Evolutionary conservation across 768 basidiomycete species (phyloP).

Genomic region (Leccinum boreale): DNA sequence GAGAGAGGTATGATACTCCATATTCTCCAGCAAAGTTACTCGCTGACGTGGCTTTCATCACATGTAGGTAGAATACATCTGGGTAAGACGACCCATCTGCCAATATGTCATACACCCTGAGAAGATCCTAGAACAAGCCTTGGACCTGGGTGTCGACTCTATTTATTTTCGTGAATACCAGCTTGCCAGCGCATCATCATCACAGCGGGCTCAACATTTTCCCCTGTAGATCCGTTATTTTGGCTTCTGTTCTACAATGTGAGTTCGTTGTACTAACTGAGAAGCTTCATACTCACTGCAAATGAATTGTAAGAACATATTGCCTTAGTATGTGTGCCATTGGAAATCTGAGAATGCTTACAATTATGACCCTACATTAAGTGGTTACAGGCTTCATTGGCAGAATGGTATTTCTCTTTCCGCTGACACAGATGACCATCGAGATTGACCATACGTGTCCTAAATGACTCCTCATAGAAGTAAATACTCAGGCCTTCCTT

Average conservation of each 20-base stretch:
- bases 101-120: not conserved
- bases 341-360: not conserved
- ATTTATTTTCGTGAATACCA: not conserved
- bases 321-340: not conserved
- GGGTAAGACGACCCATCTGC: not conserved
- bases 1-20: not conserved
- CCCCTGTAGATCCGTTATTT: not conserved
- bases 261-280: not conserved
- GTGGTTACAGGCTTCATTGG: not conserved
- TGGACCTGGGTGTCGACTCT: not conserved
- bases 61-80: slow-evolving; percentile 3
- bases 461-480: too few relatives aligned
- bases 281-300: not conserved
- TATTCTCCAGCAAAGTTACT: not conserved
- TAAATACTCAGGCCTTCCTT: too few relatives aligned
- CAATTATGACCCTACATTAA: not conserved
- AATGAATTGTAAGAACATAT: not conserved
- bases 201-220: too few relatives aligned
- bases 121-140: not conserved
- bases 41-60: not conserved
- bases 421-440: not conserved
- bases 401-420: not conserved
- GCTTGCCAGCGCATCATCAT: not conserved
- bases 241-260: not conserved
- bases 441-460: too few relatives aligned